Conservation (phyloP, 805 yeast species). For the Vanderwaltozyma verrucispora region DNA sequence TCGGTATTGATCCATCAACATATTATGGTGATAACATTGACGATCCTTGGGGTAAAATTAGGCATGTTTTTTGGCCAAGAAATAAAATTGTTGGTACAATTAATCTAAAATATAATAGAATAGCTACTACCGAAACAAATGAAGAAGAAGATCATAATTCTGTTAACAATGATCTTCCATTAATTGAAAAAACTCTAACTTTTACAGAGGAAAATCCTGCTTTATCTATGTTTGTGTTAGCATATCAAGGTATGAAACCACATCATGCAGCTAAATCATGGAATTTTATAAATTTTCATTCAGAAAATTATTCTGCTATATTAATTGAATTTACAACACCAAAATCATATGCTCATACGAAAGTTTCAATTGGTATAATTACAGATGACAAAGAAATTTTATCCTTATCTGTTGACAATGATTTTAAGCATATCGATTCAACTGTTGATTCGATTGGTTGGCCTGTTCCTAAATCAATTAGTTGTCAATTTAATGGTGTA, state of each 20-base stretch:
- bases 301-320: slow-evolving; percentile 60
- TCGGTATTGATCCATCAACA: slow-evolving; percentile 81
- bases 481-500: slow-evolving; percentile 46
- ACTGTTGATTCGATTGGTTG: slow-evolving; percentile 76
- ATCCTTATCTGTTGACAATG: slow-evolving; percentile 56
- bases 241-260: slow-evolving; percentile 98
- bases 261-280: slow-evolving; percentile 97
- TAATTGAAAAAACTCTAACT: slow-evolving; percentile 15
- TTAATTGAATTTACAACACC: slow-evolving; percentile 97
- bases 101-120: slow-evolving; percentile 28
- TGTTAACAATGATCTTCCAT: slow-evolving; percentile 8
- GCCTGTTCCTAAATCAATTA: slow-evolving; percentile 69
- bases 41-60: slow-evolving; percentile 96
- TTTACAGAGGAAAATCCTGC: slow-evolving; percentile 24
- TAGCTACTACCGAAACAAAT: slow-evolving; percentile 5
- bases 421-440: slow-evolving; percentile 46
- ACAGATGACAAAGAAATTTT: slow-evolving; percentile 54
- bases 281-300: slow-evolving; percentile 89
- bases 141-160: slow-evolving; percentile 5
- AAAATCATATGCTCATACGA: slow-evolving; percentile 70
- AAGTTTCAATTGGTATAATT: slow-evolving; percentile 70
- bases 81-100: slow-evolving; percentile 60
- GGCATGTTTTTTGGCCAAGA: slow-evolving; percentile 96
- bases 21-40: slow-evolving; percentile 73
- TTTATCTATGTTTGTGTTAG: slow-evolving; percentile 81